Percentiles rank a stretch among this genome's conserved stretches.
Conservation (phyloP, 306 rosid genomes). For the Echinosophora koreensis region DNA sequence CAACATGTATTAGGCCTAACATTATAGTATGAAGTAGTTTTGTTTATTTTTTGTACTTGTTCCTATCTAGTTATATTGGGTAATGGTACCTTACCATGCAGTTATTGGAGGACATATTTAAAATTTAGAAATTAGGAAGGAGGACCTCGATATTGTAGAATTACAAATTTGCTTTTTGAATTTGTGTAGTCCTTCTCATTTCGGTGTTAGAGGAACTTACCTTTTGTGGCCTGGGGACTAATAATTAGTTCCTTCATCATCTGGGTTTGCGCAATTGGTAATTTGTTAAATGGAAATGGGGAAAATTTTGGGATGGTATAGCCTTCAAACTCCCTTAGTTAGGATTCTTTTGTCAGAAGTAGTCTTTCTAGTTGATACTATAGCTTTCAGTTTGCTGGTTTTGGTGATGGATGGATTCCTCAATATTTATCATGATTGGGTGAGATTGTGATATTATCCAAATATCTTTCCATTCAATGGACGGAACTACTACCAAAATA, state of each 20-base stretch:
- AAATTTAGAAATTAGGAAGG: not conserved
- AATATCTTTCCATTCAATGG: not conserved
- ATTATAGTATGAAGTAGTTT: not conserved
- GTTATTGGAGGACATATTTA: not conserved
- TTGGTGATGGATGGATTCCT: not conserved
- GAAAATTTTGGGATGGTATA: slow-evolving; percentile 5
- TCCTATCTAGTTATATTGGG: not conserved
- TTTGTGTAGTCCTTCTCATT: not conserved
- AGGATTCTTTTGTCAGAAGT: not conserved
- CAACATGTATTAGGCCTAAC: not conserved
- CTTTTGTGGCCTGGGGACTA: not conserved
- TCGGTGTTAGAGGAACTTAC: not conserved
- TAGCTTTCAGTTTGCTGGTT: slow-evolving; percentile 13
- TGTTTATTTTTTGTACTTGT: not conserved
- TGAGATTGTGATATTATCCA: not conserved
- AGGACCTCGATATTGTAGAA: not conserved
- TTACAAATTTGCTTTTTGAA: not conserved
- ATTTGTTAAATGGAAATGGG: not conserved
- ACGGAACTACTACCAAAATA: not conserved
- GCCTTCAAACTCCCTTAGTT: not conserved
- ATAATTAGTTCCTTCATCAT: not conserved
- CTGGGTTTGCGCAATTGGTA: not conserved
- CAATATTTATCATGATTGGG: not conserved
- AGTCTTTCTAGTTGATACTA: slow-evolving; percentile 1
- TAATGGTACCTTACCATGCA: not conserved